phyloP scores from a whole-genome alignment of 352 stramenopile genomes.

The Phytophthora melonis region DNA sequence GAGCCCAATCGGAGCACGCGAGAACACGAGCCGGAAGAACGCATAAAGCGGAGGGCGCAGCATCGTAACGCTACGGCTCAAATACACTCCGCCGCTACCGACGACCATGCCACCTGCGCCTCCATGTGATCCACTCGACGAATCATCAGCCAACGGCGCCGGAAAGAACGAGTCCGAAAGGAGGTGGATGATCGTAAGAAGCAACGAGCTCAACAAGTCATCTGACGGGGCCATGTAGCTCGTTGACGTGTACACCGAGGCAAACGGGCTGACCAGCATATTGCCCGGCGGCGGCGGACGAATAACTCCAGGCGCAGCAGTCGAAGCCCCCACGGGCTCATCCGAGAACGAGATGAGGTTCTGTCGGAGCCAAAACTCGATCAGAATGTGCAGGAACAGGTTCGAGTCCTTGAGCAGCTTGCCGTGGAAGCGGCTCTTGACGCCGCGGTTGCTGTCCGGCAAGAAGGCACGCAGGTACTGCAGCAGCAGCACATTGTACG shows the following conservation, averaged over 20 bases:
- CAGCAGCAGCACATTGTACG: conserved; percentile 87
- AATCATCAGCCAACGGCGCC: conserved; percentile 48
- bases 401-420: conserved; percentile 83
- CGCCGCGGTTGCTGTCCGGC: conserved; percentile 62
- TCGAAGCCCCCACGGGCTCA: conserved; percentile 44
- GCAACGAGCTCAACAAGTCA: conserved; percentile 80
- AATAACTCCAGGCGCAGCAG: conserved; percentile 30
- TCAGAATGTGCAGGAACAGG: conserved; percentile 86
- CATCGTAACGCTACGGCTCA: conserved; percentile 80
- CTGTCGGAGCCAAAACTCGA: conserved; percentile 91
- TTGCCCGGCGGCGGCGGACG: conserved; percentile 23
- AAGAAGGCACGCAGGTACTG: conserved; percentile 87
- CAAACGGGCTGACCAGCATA: conserved; percentile 71
- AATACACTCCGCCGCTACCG: conserved; percentile 61
- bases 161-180: conserved; percentile 86
- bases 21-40: conserved; percentile 88
- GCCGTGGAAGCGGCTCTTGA: conserved; percentile 81
- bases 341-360: conserved; percentile 89
- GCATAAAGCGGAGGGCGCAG: conserved; percentile 82
- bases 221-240: conserved; percentile 89
- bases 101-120: conserved; percentile 30
- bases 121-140: conserved; percentile 27
- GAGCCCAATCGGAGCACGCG: conserved; percentile 76
- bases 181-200: conserved; percentile 86
- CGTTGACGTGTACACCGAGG: conserved; percentile 80